Evolutionary conservation across 169 alveolate species (phyloP).

Genomic region (Plasmodium vivax): DNA sequence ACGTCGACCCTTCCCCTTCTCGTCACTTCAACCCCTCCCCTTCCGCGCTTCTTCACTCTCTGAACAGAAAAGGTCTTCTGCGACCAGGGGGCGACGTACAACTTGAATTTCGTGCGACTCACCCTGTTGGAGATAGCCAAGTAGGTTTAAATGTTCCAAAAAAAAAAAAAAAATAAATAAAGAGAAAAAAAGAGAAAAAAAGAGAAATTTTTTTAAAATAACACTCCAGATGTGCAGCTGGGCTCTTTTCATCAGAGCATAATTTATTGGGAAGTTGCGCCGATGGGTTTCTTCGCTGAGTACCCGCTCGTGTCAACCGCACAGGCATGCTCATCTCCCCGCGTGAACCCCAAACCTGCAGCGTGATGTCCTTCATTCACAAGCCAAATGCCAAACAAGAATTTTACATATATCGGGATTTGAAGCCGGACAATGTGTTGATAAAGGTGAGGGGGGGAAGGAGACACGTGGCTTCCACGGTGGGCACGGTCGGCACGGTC

Average conservation of each 20-base stretch:
- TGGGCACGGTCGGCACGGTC: neutral
- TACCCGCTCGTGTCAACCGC: neutral
- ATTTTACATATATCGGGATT: slow-evolving; percentile 59
- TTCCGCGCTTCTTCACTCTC: neutral
- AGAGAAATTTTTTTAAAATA: neutral
- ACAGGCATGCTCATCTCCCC: neutral
- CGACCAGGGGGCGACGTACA: slow-evolving; percentile 7
- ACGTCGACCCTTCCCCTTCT: neutral
- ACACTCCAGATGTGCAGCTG: neutral
- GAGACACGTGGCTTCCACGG: neutral
- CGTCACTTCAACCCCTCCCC: neutral
- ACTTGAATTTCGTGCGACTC: slow-evolving; percentile 31
- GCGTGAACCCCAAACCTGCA: neutral
- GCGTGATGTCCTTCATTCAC: slow-evolving; percentile 58
- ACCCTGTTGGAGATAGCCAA: slow-evolving; percentile 72
- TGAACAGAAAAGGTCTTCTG: slow-evolving; percentile 40
- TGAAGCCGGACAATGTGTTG: slow-evolving; percentile 50
- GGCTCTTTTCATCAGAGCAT: neutral
- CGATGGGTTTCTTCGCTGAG: neutral
- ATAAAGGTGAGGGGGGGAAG: slow-evolving; percentile 28
- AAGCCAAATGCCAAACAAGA: slow-evolving; percentile 23
- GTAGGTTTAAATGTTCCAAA: neutral
- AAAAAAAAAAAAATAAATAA: neutral
- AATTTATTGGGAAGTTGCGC: neutral
- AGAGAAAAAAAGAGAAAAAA: neutral